Evolutionary conservation across 2,329 filamentous ascomycete species (phyloP), one percentile per base, ranked within the genome.

Genomic region (Thielaviopsis euricoi): DNA sequence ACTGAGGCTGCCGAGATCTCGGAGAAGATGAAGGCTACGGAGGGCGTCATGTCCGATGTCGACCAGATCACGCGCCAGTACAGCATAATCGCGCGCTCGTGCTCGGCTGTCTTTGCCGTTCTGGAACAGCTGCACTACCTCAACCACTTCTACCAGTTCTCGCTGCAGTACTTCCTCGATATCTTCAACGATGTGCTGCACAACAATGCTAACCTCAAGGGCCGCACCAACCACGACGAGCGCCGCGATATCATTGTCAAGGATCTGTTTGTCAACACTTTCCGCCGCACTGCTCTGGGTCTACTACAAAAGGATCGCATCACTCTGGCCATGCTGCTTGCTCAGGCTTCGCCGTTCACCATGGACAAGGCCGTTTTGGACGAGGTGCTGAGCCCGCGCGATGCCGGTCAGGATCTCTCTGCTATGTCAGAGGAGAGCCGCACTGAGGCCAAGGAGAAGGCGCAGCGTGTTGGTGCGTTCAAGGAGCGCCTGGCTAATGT

Each of bases 81-180:
- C 77, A 87, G 86, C 67, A 83, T 94, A 63, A 89, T 98, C 71
- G 93, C 93, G 58, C 82, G 85, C 65, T 91, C 93, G 49, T 98
- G 93, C 79, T 96, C 91, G 73, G 90, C 93, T 58, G 91, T 98
- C 49, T 98, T 97, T 69, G 89, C 94, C 33, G 87, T 98, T 15
- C 76, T 98, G 61, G 94, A 98, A 73, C 91, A 98, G 70, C 80
- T 98, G 59, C 91, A 97, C 71, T 94, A 96, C 68, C 84, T 98
- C 69, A 96, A 98, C 70, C 93, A 97, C 75, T 97, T 97, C 73
- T 98, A 98, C 71, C 94, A 97, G 69, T 98, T 98, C 77, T 98
- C 93, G 43, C 78, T 98, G 60, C 90, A 96, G 70, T 98, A 95
- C 73, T 98, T 98, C 73, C 80, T 95, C 58, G 87, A 96, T 68